Base-by-base conservation (phyloP, 768 basidiomycete genomes). In the Mycena pura region DNA sequence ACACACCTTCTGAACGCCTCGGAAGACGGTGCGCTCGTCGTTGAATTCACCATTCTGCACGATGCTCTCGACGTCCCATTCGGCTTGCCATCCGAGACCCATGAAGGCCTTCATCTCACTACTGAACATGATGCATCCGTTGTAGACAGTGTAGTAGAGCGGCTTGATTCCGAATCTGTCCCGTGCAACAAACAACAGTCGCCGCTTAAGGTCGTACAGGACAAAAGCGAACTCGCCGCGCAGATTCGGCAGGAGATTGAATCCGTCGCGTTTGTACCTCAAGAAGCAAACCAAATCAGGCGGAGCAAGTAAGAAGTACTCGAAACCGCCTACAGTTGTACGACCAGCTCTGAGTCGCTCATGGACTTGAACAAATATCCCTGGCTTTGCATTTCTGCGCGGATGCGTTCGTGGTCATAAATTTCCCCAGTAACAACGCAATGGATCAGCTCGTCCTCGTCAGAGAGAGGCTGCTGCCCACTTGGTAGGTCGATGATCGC, bases 221-320 rank as follows among this genome's bases (percentile, higher is more conserved):
- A 69, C 60, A 21, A 69, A 69, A 0, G 60, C 68, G n/a, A 62
- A 69, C 31, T 69, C 68, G 3, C 66, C 66, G 11, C 66, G 65
- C 2, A 69, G 49, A 27, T 57, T 40, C n/a, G 45, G 48, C 11
- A 69, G 24, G 8, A 65, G 57, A 36, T 62, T 54, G 39, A 66
- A 24, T 1, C 68, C 68, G 41, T 66, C 56, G 29, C 57, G 55
- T 28, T 66, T 55, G 57, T 66, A 66, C 22, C 65, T 66, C 15
- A 13, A 21, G 22, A 15, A 31, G 3, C n/a, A n/a, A 25, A 38
- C 39, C 22, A 48, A 62, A 3, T 6, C 19, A 44, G 15, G 21
- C 17, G 3, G 15, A 7, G 24, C 27, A 4, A 17, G n/a, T 10
- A 19, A 28, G 36, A 52, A 32, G n/a, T n/a, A n/a, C n/a, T n/a